These are phyloP conservation scores for Stylonectria norvegica DNA, from an alignment of 2,329 filamentous ascomycete species.

Conservation along the genomic window DNA sequence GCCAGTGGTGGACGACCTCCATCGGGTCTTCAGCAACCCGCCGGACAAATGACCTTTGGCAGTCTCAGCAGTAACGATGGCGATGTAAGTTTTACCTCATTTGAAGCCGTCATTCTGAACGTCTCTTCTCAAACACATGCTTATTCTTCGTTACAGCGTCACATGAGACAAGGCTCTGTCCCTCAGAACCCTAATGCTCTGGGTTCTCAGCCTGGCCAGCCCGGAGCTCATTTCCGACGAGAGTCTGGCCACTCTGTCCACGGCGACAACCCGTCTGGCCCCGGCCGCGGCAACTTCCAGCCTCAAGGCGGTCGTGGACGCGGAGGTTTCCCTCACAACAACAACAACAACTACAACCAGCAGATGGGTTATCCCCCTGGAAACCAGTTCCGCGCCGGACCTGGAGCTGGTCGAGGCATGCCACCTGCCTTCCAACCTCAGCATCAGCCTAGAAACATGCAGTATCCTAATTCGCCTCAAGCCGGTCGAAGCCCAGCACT, in stretches of 20 bases:
- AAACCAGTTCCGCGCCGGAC: slow-evolving; percentile 41
- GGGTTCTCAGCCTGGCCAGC: slow-evolving; percentile 63
- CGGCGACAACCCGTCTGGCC: slow-evolving; percentile 37
- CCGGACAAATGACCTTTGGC: slow-evolving; percentile 72
- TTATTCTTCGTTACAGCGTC: slow-evolving; percentile 47
- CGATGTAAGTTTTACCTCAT: slow-evolving; percentile 53
- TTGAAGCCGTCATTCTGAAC: not conserved
- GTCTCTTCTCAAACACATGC: slow-evolving; percentile 1
- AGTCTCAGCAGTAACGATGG: slow-evolving; percentile 78
- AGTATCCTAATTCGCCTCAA: slow-evolving; percentile 60
- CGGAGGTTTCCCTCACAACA: slow-evolving; percentile 40
- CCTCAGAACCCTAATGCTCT: slow-evolving; percentile 59
- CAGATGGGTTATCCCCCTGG: slow-evolving; percentile 44
- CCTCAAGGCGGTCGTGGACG: slow-evolving; percentile 49
- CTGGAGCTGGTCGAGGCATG: slow-evolving; percentile 51
- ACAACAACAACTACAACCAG: slow-evolving; percentile 44
- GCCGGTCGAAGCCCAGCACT: slow-evolving; percentile 64
- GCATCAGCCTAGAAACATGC: slow-evolving; percentile 44
- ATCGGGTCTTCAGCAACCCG: slow-evolving; percentile 66
- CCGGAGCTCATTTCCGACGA: slow-evolving; percentile 72
- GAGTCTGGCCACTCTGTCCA: slow-evolving; percentile 83
- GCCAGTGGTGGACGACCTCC: slow-evolving; percentile 84
- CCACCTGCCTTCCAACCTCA: slow-evolving; percentile 45
- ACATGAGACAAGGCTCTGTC: slow-evolving; percentile 65
- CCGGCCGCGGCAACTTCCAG: slow-evolving; percentile 55